Evolutionary conservation across 306 rosid genomes (phyloP).

Genomic region (Purshia tridentata): DNA sequence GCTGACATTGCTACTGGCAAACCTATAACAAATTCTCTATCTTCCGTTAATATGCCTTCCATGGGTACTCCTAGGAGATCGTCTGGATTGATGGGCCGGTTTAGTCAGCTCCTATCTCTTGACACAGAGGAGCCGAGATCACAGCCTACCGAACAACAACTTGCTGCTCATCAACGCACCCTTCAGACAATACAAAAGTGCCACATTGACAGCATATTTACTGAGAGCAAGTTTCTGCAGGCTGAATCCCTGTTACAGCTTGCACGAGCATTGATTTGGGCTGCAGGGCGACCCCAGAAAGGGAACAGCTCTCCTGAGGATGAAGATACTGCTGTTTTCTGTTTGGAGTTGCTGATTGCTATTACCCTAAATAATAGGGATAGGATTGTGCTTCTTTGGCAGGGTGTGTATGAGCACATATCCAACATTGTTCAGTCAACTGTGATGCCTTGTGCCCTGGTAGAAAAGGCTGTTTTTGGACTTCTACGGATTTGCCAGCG

Average conservation of each 20-base stretch:
- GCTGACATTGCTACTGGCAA: constrained; percentile 76
- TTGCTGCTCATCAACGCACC: constrained; percentile 97
- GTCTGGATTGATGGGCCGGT: constrained; percentile 95
- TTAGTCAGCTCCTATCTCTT: constrained; percentile 95
- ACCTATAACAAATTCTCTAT: constrained; percentile 68
- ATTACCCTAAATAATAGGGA: constrained; percentile 94
- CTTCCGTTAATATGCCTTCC: constrained; percentile 74
- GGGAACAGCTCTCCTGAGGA: constrained; percentile 90
- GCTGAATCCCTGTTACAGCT: constrained; percentile 94
- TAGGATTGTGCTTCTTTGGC: constrained; percentile 93
- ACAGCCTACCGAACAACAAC: constrained; percentile 98
- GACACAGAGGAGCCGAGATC: constrained; percentile 97
- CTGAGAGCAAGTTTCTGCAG: constrained; percentile 92
- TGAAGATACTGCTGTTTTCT: constrained; percentile 97
- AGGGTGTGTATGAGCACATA: constrained; percentile 94
- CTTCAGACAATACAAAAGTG: constrained; percentile 90
- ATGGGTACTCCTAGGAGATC: constrained; percentile 93
- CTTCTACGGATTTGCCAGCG: constrained; percentile 93
- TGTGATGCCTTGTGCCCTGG: constrained; percentile 90
- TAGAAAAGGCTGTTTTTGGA: constrained; percentile 98
- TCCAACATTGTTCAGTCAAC: constrained; percentile 91
- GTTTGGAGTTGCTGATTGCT: constrained; percentile 92
- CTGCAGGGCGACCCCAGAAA: constrained; percentile 87
- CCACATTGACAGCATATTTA: constrained; percentile 91
- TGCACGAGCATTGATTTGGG: constrained; percentile 90